These are phyloP conservation scores for Colletotrichum cuscutae DNA, from an alignment of 2,329 filamentous ascomycete species.

Conservation along the genomic window DNA sequence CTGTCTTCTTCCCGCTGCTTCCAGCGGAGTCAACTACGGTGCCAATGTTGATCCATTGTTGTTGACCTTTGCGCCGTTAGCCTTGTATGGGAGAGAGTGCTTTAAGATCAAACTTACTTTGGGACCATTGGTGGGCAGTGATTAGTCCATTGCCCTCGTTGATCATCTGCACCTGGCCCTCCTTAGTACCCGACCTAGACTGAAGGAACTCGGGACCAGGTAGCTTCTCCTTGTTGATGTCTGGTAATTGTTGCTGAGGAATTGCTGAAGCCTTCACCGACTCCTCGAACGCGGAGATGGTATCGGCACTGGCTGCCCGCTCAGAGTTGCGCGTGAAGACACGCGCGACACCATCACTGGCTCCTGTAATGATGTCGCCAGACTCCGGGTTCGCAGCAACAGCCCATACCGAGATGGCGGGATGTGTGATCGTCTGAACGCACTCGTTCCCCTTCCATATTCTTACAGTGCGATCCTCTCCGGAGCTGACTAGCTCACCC, in stretches of 20 bases:
- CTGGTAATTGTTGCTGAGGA: slow-evolving; percentile 83
- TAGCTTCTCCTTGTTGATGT: slow-evolving; percentile 91
- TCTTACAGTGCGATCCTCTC: slow-evolving; percentile 92
- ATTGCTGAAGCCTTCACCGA: slow-evolving; percentile 86
- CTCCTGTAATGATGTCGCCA: slow-evolving; percentile 93
- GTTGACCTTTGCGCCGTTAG: slow-evolving; percentile 56
- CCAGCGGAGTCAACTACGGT: slow-evolving; percentile 91
- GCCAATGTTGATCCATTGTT: slow-evolving; percentile 89
- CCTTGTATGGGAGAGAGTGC: not conserved
- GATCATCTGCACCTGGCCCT: slow-evolving; percentile 95
- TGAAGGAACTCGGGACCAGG: slow-evolving; percentile 89
- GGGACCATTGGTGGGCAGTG: slow-evolving; percentile 89
- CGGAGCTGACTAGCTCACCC: slow-evolving; percentile 89
- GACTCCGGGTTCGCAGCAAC: slow-evolving; percentile 85
- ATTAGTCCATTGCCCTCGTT: slow-evolving; percentile 82
- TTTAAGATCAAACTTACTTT: slow-evolving; percentile 45
- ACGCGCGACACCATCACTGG: slow-evolving; percentile 87
- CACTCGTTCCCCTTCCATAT: slow-evolving; percentile 88
- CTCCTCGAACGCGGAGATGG: slow-evolving; percentile 80
- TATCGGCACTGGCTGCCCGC: slow-evolving; percentile 75
- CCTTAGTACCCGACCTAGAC: slow-evolving; percentile 88
- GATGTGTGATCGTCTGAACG: slow-evolving; percentile 95
- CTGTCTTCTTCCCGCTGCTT: slow-evolving; percentile 81
- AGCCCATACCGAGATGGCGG: slow-evolving; percentile 95
- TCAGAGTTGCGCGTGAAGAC: slow-evolving; percentile 82